Evolutionary conservation across 2,329 filamentous ascomycete species (phyloP), one percentile per base, ranked within the genome.

Genomic region (Fulvia fulva): DNA sequence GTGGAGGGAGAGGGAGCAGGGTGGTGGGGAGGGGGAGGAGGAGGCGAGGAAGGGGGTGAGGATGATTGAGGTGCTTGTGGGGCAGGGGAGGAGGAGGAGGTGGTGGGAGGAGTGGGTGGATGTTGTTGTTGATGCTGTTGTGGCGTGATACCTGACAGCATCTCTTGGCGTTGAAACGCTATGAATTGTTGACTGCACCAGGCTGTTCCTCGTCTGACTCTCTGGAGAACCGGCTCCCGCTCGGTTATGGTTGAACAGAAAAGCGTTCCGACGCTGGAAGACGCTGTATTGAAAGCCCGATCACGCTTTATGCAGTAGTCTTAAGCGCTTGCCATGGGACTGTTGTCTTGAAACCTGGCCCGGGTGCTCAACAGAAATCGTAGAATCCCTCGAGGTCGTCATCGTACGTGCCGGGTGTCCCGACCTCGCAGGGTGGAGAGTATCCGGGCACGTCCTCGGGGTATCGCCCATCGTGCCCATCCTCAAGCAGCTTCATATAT

Each of bases 1-100:
- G 50, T 81, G 78, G 78, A 73, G 76, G 70, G 76, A 75, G 49
- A 64, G 63, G 32, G 75, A 79, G n/a, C 59, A 51, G 16, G 59
- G 57, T 2, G 58, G 51, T 9, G 50, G 32, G 22, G 44, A 50
- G 23, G 58, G 51, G 9, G 37, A 26, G 21, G 54, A 45, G 5
- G 75, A 70, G 47, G 47, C 47, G 75, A 74, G 52, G 62, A 64
- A 41, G 73, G 77, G 12, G 51, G 54, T 28, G 55, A 77, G 12
- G 51, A 56, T 28, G 55, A 49, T 63, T 12, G 58, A 62, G 46
- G 63, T 58, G 21, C 57, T 65, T 14, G 58, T 61, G 6, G 63
- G 63, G 16, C 51, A 60, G 19, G 45, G 55, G n/a, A 61, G 53
- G 59, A 61, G 53, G 59, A 58, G 46, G 23, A 53, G 51, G 34